A percentile compares a stretch with the other conserved stretches of the same genome.
Evolutionary conservation across 495 filamentous ascomycete species (phyloP).

Genomic region (Aspergillus conjunctus): DNA sequence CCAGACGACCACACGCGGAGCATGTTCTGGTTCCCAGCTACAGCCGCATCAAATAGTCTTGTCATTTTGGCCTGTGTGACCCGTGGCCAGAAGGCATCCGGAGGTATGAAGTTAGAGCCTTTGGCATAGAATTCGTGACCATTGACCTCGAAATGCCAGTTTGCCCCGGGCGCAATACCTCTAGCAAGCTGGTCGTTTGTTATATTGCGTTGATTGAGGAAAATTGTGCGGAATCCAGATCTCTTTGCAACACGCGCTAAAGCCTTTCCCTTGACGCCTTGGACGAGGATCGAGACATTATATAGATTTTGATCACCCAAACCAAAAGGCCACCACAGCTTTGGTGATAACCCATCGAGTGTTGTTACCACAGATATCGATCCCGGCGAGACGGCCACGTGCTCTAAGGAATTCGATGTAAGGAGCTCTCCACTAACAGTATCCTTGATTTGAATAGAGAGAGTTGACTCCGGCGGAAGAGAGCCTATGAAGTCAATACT

Average conservation of each 20-base stretch:
- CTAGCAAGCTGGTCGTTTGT: constrained; percentile 56
- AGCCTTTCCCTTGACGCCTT: constrained; percentile 34
- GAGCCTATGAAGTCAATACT: constrained; percentile 64
- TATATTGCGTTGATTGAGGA: constrained; percentile 63
- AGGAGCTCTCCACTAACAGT: constrained; percentile 46
- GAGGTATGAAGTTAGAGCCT: constrained; percentile 67
- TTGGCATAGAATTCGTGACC: constrained; percentile 70
- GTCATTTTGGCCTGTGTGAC: constrained; percentile 57
- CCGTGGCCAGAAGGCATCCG: constrained; percentile 67
- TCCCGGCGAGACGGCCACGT: constrained; percentile 47
- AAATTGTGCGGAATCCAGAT: constrained; percentile 68
- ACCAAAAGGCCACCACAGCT: constrained; percentile 66
- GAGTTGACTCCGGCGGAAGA: constrained; percentile 47
- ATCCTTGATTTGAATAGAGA: constrained; percentile 60
- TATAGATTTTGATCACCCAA: constrained; percentile 64
- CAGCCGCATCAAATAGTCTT: constrained; percentile 57
- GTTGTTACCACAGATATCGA: constrained; percentile 54
- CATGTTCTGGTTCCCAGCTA: constrained; percentile 69
- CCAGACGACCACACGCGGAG: constrained; percentile 68
- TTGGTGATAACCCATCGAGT: constrained; percentile 48
- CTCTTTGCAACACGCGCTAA: constrained; percentile 56
- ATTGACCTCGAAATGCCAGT: constrained; percentile 73
- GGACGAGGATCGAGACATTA: constrained; percentile 54
- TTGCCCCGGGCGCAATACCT: constrained; percentile 63
- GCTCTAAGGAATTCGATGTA: constrained; percentile 42